phyloP scores from a whole-genome alignment of 179 eudicot species.

The Patellifolia procumbens region DNA sequence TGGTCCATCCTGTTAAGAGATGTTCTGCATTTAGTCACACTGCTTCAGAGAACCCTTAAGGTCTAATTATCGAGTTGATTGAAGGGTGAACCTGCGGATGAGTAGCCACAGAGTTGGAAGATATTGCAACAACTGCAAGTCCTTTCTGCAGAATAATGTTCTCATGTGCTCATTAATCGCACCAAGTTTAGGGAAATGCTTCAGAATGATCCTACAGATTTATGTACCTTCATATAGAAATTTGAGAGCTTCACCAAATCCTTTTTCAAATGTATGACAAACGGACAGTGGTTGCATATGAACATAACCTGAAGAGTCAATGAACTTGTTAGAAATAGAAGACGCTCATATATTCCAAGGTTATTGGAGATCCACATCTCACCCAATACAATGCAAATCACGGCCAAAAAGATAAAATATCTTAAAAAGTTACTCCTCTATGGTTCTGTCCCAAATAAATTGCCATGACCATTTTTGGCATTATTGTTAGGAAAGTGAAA shows the following conservation, averaged over 20 bases:
- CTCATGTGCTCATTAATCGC: constrained; percentile 10
- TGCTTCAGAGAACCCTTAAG: constrained; percentile 32
- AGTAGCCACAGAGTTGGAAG: constrained; percentile 78
- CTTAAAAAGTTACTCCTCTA: no score
- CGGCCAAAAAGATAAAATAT: not conserved
- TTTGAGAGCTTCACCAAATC: constrained; percentile 84
- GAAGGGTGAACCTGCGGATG: constrained; percentile 79
- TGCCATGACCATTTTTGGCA: no score
- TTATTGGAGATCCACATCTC: not conserved
- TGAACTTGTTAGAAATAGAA: not conserved
- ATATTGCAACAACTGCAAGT: constrained; percentile 89
- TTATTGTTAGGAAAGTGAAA: no score
- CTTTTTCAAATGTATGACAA: constrained; percentile 82
- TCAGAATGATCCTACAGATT: not conserved
- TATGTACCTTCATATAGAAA: constrained; percentile 72
- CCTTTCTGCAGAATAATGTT: constrained; percentile 66
- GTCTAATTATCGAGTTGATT: constrained; percentile 32
- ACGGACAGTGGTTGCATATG: constrained; percentile 97
- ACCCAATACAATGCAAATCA: not conserved
- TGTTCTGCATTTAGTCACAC: constrained; percentile 19
- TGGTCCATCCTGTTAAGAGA: constrained; percentile 87
- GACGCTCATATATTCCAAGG: not conserved
- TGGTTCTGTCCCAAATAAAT: no score
- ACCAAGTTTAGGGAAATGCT: constrained; percentile 17
- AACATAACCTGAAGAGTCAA: constrained; percentile 80